Base-by-base conservation (phyloP, 176 grass and related monocot genomes). In the Oryza officinalis region DNA sequence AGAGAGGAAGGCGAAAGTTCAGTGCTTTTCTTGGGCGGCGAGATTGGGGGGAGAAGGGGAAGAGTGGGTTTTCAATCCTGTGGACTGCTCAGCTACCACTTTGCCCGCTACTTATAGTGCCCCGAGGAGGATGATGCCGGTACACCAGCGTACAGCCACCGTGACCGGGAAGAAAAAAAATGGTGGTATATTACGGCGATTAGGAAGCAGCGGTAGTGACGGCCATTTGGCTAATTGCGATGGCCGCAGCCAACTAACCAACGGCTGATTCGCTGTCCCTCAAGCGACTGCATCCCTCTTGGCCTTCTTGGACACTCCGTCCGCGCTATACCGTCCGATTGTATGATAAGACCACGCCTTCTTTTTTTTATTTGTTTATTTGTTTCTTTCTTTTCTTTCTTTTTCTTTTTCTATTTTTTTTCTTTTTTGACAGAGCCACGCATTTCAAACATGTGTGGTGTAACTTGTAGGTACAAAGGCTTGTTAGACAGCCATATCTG, bases 91-190 rank as follows among this genome's bases (percentile, higher is more conserved):
- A 17, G n/a, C 3, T 13, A 35, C 63, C 63, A 10, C n/a, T 71
- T 3, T 13, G 35, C 3, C 9, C 2, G 59, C 33, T 27, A 2
- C 63, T 90, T 90, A 86, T 90, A 82, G 73, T 59, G 27, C 66
- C 67, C 38, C 6, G 28, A 14, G 44, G 71, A 18, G 35, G 1
- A 10, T 15, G 28, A 13, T 27, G 64, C 35, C 41, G 27, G 49
- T 10, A 30, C 14, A 12, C 71, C 4, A 27, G 13, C 60, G 9
- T 27, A 20, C 84, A 66, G 14, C 3, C 49, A 9, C 11, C 33
- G 82, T 35, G 6, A 43, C 4, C 15, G 14, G 6, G 17, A 68
- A 22, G 73, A 17, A 1, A 52, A 31, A 38, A 6, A 41, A 15
- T 5, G 18, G 77, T 32, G 12, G 15, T 6, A 52, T 52, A 20